Percentiles rank a stretch among this genome's conserved stretches.
phyloP scores from a whole-genome alignment of 2,329 filamentous ascomycete species.

The Arthrobotrys entomopaga region DNA sequence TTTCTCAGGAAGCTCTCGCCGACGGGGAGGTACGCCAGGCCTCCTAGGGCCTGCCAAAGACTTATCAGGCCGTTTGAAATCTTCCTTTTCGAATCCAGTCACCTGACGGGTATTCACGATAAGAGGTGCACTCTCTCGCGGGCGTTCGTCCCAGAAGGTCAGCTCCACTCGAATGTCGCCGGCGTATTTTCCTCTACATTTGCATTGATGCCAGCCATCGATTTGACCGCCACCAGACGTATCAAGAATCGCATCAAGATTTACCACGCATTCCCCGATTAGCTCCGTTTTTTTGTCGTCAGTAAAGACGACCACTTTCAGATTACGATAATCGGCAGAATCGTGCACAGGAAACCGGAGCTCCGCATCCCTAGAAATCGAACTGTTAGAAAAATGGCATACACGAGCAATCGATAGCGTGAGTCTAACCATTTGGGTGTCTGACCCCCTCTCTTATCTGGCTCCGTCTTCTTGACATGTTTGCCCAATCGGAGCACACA shows the following conservation, averaged over 20 bases:
- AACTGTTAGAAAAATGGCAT: slow-evolving; percentile 53
- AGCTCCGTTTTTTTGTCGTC: slow-evolving; percentile 98
- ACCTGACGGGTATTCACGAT: slow-evolving; percentile 44
- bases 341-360: slow-evolving; percentile 96
- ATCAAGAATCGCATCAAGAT: slow-evolving; percentile 81
- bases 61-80: slow-evolving; percentile 51
- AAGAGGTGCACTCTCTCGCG: slow-evolving; percentile 70
- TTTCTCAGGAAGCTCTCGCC: slow-evolving; percentile 36
- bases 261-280: slow-evolving; percentile 93
- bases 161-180: slow-evolving; percentile 94
- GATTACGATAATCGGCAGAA: slow-evolving; percentile 91
- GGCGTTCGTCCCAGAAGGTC: slow-evolving; percentile 91
- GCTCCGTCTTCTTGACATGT: slow-evolving; percentile 96
- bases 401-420: background rate
- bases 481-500: slow-evolving; percentile 93
- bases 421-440: slow-evolving; percentile 86
- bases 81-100: slow-evolving; percentile 52
- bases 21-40: slow-evolving; percentile 34
- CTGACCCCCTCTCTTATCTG: slow-evolving; percentile 91
- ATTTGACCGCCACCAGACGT: slow-evolving; percentile 84
- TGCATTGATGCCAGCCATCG: slow-evolving; percentile 89
- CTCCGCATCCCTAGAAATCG: slow-evolving; percentile 83
- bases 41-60: slow-evolving; percentile 38
- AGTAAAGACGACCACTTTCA: slow-evolving; percentile 96
- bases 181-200: slow-evolving; percentile 91